A percentile compares a stretch with the other conserved stretches of the same genome.
phyloP scores from a whole-genome alignment of 352 stramenopile genomes.

The Globisporangium okanoganense region DNA sequence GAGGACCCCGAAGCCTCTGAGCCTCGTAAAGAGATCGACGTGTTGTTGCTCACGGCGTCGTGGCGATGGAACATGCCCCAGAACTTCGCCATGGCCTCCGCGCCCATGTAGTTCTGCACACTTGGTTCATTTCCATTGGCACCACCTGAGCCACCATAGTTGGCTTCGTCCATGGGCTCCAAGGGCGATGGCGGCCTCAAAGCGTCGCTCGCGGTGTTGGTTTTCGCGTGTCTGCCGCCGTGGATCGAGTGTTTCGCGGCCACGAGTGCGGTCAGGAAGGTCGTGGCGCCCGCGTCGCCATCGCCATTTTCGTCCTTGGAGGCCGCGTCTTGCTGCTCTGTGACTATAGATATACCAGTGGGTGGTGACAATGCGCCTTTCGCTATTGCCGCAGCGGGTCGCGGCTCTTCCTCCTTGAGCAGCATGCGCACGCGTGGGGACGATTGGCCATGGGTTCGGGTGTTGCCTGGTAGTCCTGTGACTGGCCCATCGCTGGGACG shows the following conservation, averaged over 20 bases:
- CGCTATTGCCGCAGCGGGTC: not conserved
- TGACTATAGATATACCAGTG: not conserved
- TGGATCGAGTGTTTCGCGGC: conserved; percentile 18
- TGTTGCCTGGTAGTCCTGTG: not conserved
- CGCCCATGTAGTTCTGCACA: conserved; percentile 57
- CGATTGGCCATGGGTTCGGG: not conserved
- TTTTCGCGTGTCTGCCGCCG: not conserved
- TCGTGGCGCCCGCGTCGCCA: conserved; percentile 15
- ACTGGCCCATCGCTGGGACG: conserved; percentile 25
- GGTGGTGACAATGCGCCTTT: not conserved
- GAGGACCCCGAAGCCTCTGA: not conserved
- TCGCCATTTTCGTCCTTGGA: not conserved
- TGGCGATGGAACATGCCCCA: conserved; percentile 74
- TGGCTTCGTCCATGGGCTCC: conserved; percentile 30
- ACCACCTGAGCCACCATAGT: conserved; percentile 15
- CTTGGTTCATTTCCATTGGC: conserved; percentile 14
- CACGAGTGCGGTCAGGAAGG: conserved; percentile 48
- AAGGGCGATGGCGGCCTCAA: conserved; percentile 62
- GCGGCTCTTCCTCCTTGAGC: conserved; percentile 16
- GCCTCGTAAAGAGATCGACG: conserved; percentile 9
- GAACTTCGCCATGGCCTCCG: conserved; percentile 52
- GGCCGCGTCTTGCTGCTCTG: not conserved
- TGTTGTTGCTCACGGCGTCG: conserved; percentile 54
- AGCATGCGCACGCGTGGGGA: conserved; percentile 22
- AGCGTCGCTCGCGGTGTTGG: not conserved